Base-by-base conservation (phyloP, 2,329 filamentous ascomycete species). In the Fusarium sp. region DNA sequence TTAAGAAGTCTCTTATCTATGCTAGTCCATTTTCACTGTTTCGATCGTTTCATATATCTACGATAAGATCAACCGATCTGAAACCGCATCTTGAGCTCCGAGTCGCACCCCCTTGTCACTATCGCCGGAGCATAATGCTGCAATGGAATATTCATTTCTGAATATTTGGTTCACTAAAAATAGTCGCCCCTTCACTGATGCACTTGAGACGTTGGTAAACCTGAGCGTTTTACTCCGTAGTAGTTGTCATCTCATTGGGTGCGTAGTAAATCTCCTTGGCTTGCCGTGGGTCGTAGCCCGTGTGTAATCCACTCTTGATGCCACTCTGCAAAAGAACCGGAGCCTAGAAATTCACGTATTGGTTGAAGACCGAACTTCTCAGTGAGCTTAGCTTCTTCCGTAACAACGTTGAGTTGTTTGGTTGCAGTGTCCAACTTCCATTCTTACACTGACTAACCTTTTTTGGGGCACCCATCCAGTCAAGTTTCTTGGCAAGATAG, bases 51-150 rank as follows among this genome's bases (percentile, higher is more conserved):
- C 50, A 38, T 7, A 39, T 28, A 54, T 54, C 50, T 54, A 28
- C 50, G 50, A 54, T 54, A 54, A 54, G 50, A 54, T 54, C 50
- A 54, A 54, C 50, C 11, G 50, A 54, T 54, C 50, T 54, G 50
- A 54, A 54, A 54, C 50, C 50, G 50, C 50, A 28, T 54, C 11
- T 54, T 4, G 24, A 54, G 50, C 50, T 54, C 50, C 50, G 50
- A 54, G 50, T 54, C 50, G 33, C 50, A 54, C 18, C 24, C 50
- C 50, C 50, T 54, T 54, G 50, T 54, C 50, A 28, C 24, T 39
- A 7, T 39, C 6, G 20, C 33, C 20, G 20, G 20, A 39, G 15
- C n/a, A 28, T 16, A 9, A 36, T 28, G 33, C 50, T 10, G 15
- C 20, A 18, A 2, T 6, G 20, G 15, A n/a, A 26, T 28, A 5